These are phyloP conservation scores for Penicillium flavigenum DNA, from an alignment of 495 filamentous ascomycete genomes.

Conservation along the genomic window DNA sequence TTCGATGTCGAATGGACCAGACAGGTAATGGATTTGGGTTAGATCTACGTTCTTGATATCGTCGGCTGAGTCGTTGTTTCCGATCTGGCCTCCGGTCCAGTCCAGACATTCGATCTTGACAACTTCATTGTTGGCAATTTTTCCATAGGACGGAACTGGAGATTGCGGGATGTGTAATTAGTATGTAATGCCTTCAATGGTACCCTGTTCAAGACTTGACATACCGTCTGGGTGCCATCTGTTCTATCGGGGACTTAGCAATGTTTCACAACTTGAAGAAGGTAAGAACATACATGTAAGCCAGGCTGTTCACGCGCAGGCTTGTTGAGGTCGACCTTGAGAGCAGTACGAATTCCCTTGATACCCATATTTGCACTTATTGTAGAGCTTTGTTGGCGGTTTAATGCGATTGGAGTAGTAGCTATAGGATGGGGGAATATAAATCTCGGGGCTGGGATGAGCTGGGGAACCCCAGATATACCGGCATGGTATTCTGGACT, in stretches of 20 bases:
- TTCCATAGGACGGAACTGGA: slow-evolving; percentile 72
- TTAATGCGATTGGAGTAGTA: neutral
- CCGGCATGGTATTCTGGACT: neutral
- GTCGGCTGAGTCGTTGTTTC: slow-evolving; percentile 86
- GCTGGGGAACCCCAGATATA: neutral
- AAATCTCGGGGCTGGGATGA: neutral
- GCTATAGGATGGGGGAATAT: neutral
- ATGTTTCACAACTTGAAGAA: neutral
- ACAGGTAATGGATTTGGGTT: slow-evolving; percentile 81
- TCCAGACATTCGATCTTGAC: slow-evolving; percentile 97
- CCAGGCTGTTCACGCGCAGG: slow-evolving; percentile 72
- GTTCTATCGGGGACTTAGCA: slow-evolving; percentile 54
- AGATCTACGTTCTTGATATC: slow-evolving; percentile 85
- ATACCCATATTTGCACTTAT: slow-evolving; percentile 46
- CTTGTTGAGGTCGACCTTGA: slow-evolving; percentile 75
- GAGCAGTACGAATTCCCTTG: slow-evolving; percentile 66
- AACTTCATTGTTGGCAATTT: slow-evolving; percentile 80
- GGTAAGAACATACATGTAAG: slow-evolving; percentile 62
- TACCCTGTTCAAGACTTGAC: slow-evolving; percentile 15
- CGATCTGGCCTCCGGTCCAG: slow-evolving; percentile 84
- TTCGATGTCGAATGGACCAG: slow-evolving; percentile 88
- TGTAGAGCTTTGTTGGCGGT: neutral
- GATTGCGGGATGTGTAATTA: slow-evolving; percentile 3
- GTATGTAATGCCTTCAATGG: neutral
- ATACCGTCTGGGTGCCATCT: slow-evolving; percentile 91